phyloP scores from a whole-genome alignment of 441 rosid genomes.

The Bruguiera hainesii region DNA sequence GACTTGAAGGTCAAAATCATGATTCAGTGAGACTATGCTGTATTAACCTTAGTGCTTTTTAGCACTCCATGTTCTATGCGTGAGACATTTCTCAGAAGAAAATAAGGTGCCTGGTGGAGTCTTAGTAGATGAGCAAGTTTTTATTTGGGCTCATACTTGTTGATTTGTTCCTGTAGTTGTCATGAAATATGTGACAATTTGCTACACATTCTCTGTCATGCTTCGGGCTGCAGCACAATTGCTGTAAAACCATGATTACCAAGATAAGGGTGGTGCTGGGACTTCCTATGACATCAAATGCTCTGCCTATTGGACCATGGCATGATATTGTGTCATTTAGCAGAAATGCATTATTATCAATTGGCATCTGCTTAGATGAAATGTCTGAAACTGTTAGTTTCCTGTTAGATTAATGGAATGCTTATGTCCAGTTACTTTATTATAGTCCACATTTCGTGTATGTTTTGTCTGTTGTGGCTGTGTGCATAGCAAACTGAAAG shows the following conservation, averaged over 20 bases:
- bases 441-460: too few species aligned
- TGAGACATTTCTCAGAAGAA: slow-evolving; percentile 39
- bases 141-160: slow-evolving; percentile 18
- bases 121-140: slow-evolving; percentile 25
- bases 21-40: slow-evolving; percentile 57
- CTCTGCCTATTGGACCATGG: slow-evolving; percentile 17
- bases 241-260: slow-evolving; percentile 6
- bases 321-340: slow-evolving; percentile 10
- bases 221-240: slow-evolving; percentile 11
- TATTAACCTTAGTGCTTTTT: slow-evolving; percentile 37
- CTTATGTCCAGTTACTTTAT: too few species aligned
- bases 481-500: background rate
- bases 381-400: slow-evolving; percentile 17
- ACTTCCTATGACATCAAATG: slow-evolving; percentile 7
- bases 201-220: slow-evolving; percentile 18
- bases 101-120: slow-evolving; percentile 34
- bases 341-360: background rate
- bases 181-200: slow-evolving; percentile 26
- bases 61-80: slow-evolving; percentile 34
- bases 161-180: slow-evolving; percentile 19
- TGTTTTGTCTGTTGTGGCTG: background rate
- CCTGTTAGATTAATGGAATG: background rate
- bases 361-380: slow-evolving; percentile 7
- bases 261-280: slow-evolving; percentile 14
- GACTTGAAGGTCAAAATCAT: slow-evolving; percentile 52